Evolutionary conservation across 1,284 basidiomycete species (phyloP), one percentile per base, ranked within the genome.

Genomic region (Cutaneotrichosporon cyanovorans): DNA sequence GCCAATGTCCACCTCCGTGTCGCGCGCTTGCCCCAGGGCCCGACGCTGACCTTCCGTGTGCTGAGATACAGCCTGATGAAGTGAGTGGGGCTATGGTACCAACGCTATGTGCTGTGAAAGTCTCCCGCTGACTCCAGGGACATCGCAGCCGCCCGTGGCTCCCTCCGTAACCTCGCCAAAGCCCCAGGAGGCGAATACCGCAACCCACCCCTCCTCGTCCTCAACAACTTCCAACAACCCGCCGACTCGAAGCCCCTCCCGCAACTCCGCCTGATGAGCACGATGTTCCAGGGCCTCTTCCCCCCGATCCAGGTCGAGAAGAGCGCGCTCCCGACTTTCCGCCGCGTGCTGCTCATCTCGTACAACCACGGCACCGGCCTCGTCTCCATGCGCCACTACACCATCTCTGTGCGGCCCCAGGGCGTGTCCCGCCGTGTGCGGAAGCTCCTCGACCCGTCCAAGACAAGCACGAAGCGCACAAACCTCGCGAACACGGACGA

Each of bases 351-450:
- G 28, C 82, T 98, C 47, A 76, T 98, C 46, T 84, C 91, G 9
- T 97, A 97, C 77, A 88, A 92, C 68, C 74, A 85, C 16, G 82
- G 85, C 16, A 84, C 81, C 18, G 84, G 82, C 37, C 92, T 91
- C 7, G 78, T 99, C 64, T 91, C 96, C 63, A 82, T 92, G 70
- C 81, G 93, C 35, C 93, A 99, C 74, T 98, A 85, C 68, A 78
- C 91, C 59, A 97, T 99, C 73, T 85, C 87, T 9, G 87, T 99
- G 46, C 89, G 91, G 62, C 86, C 92, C 1, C 87, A 92, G 62
- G 93, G 93, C 41, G 84, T 98, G 16, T 93, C 91, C 15, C 83
- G 83, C 63, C 83, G 89, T 46, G 85, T 99, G n/a, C 81, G 91
- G 10, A 84, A 84, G 54, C 78, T 97, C 23, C 78, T 99, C 43